Base-by-base conservation (phyloP, 2,329 filamentous ascomycete species). In the Paraphoma sp. region DNA sequence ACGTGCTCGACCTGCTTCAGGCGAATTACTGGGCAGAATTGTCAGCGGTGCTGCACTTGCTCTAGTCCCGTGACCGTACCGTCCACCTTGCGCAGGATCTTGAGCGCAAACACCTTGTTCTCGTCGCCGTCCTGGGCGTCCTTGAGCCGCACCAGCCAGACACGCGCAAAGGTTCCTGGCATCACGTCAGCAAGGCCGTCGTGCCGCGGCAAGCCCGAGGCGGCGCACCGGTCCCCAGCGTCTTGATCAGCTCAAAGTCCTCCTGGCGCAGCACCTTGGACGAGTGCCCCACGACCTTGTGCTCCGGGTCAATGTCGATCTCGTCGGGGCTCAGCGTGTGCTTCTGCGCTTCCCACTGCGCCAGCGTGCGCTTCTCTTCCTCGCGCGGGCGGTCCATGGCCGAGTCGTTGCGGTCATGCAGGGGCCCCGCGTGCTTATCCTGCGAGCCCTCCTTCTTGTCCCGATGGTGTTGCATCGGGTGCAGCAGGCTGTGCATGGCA, bases 1-100 rank as follows among this genome's bases (percentile, higher is more conserved):
- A 94, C 91, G 76, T 95, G 91, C 78, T 94, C 91, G 65, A 94
- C 88, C 73, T 95, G 91, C 81, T 94, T 94, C 55, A 94, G 84
- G 62, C 89, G 89, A 74, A 95, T 89, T 44, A 95, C 89, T 86
- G 69, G 57, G 60, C 23, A 18, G 46, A 46, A 46, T 53, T 28
- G 51, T 71, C 62, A 72, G 67, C 59, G 28, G 18, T 56, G 51
- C 42, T 56, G 62, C 53, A 52, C 29, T 47, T 54, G 48, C 49
- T 58, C 23, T 33, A 50, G 6, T 36, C 23, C 14, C 2, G 29
- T 28, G 23, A 9, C 46, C 42, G 53, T 74, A 82, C 80, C 79
- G 69, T 85, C 83, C 45, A 80, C 78, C 69, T 85, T 85, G 64
- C 90, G 87, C 63, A 94, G 78, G 53, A 93, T 92, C 82, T 94